phyloP scores from a whole-genome alignment of 257 asterid species.

The Nicotiana noctiflora region DNA sequence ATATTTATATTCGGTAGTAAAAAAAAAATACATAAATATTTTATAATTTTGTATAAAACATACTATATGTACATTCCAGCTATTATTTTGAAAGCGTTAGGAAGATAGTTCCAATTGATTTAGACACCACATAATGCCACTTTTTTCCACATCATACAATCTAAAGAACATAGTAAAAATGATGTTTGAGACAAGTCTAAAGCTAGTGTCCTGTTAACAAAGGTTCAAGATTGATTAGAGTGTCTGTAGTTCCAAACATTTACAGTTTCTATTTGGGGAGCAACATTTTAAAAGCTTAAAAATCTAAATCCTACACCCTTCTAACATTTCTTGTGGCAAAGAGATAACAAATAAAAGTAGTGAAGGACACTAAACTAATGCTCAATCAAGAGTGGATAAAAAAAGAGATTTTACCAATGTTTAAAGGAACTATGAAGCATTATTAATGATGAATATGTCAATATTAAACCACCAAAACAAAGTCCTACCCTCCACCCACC shows the following conservation, averaged over 20 bases:
- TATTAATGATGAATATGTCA: not conserved
- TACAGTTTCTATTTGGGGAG: constrained; percentile 15
- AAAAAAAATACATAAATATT: too few relatives aligned
- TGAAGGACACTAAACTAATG: not conserved
- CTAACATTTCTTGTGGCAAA: not conserved
- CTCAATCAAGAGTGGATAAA: not conserved
- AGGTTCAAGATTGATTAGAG: not conserved
- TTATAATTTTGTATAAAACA: too few relatives aligned
- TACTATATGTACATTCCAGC: too few relatives aligned
- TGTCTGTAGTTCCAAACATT: constrained; percentile 13
- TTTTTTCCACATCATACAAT: not conserved
- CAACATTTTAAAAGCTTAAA: not conserved
- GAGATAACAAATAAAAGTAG: not conserved
- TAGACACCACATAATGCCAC: not conserved
- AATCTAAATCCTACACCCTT: not conserved
- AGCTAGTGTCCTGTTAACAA: not conserved
- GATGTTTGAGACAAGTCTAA: not conserved
- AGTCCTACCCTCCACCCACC: not conserved
- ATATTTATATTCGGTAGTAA: too few relatives aligned
- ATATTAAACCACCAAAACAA: not conserved
- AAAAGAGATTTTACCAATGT: not conserved
- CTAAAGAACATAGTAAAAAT: not conserved
- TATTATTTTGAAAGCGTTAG: too few relatives aligned
- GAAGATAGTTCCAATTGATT: not conserved
- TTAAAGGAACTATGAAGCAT: not conserved